These are phyloP conservation scores for Rhizopus stolonifer DNA, from an alignment of 371 early-diverging fungal genomes.

Conservation along the genomic window DNA sequence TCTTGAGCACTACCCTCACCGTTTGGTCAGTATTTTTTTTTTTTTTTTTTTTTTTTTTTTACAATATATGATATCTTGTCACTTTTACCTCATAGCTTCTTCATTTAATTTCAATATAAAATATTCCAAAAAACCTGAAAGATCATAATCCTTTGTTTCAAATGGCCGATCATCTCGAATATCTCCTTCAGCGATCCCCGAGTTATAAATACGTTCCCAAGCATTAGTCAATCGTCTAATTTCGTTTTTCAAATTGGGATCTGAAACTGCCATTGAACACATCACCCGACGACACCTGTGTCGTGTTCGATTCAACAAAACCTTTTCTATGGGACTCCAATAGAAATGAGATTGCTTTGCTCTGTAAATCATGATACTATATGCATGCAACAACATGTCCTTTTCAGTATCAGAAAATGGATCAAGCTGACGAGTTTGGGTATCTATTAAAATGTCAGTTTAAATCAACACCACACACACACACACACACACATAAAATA, in stretches of 20 bases:
- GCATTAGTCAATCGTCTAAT: constrained; percentile 4
- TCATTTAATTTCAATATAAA: constrained; percentile 11
- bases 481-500: too few relatives aligned
- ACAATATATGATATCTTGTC: too few relatives aligned
- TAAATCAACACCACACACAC: neutral
- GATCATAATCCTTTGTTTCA: constrained; percentile 17
- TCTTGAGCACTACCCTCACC: too few relatives aligned
- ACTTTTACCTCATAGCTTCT: neutral
- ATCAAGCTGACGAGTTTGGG: neutral
- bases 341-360: constrained; percentile 3
- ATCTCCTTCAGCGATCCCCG: constrained; percentile 10
- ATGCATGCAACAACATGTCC: constrained; percentile 13
- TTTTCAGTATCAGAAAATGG: constrained; percentile 15
- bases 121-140: constrained; percentile 14
- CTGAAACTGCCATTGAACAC: neutral
- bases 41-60: too few relatives aligned
- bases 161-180: constrained; percentile 17
- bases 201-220: constrained; percentile 13
- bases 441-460: neutral
- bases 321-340: constrained; percentile 16
- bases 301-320: neutral
- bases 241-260: neutral
- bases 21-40: too few relatives aligned
- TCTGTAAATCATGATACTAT: constrained; percentile 22
- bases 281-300: constrained; percentile 14